Conservation (phyloP, 23 red algal species). For the Cyanidiococcus yangmingshanensis region DNA sequence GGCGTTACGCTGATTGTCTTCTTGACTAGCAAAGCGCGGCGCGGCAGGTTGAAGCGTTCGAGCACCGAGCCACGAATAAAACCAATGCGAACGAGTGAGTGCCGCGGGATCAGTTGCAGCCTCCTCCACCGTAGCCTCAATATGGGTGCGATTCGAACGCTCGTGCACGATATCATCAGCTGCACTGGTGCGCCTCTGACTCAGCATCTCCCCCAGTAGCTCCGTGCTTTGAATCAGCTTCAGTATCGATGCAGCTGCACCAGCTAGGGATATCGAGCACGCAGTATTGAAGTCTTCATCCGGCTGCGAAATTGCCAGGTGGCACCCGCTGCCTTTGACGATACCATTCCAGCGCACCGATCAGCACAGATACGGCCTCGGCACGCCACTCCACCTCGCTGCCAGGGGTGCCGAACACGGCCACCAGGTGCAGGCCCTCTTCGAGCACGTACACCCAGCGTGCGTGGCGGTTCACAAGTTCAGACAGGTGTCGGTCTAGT, state of each 20-base stretch:
- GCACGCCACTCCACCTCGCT: not conserved
- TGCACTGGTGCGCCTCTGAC: not conserved
- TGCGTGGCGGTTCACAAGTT: not conserved
- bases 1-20: not conserved
- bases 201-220: not conserved
- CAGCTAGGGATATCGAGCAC: too few relatives aligned
- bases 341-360: not conserved
- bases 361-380: not conserved
- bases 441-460: not conserved
- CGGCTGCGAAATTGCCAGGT: too few relatives aligned
- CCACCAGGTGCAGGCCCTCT: not conserved
- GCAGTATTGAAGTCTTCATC: too few relatives aligned
- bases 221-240: not conserved
- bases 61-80: not conserved
- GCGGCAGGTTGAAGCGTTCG: too few relatives aligned
- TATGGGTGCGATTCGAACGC: too few relatives aligned
- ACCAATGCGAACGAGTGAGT: not conserved
- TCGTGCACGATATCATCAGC: too few relatives aligned
- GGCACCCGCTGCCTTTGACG: not conserved
- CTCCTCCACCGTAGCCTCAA: too few relatives aligned
- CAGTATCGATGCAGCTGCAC: not conserved
- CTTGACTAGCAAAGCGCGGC: too few relatives aligned
- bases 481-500: not conserved
- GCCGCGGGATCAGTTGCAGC: too few relatives aligned
- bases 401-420: not conserved